Evolutionary conservation across 805 yeast genomes (phyloP).

Genomic region (Yarrowia yakushimensis): DNA sequence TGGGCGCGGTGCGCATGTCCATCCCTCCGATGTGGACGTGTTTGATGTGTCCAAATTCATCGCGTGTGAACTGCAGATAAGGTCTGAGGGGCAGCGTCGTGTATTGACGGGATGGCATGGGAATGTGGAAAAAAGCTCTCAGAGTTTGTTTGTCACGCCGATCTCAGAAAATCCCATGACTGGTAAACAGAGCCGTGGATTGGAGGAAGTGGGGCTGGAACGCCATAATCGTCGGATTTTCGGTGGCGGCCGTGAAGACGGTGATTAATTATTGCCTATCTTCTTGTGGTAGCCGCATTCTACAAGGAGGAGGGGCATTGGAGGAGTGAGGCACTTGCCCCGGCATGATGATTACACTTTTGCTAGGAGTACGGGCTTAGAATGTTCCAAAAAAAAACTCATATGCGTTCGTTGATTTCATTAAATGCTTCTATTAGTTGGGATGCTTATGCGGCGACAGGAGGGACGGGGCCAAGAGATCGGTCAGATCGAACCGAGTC

Average conservation of each 20-base stretch:
- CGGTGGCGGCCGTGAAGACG: background rate
- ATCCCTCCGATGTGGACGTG: background rate
- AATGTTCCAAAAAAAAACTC: constrained; percentile 6
- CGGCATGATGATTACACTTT: background rate
- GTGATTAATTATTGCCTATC: background rate
- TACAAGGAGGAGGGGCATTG: background rate
- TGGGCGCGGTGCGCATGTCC: background rate
- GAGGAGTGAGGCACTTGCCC: background rate
- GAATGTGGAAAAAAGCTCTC: background rate
- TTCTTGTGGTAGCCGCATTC: background rate
- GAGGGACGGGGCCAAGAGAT: constrained; percentile 5
- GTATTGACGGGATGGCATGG: constrained; percentile 10
- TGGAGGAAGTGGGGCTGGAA: background rate
- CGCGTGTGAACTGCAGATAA: background rate
- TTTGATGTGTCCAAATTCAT: background rate
- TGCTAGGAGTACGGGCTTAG: background rate
- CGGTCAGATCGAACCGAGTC: background rate
- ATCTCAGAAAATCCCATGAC: background rate
- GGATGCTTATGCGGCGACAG: constrained; percentile 22
- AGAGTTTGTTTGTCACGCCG: constrained; percentile 1
- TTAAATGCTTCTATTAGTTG: constrained; percentile 20
- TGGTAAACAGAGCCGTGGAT: background rate
- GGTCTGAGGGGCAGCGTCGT: background rate
- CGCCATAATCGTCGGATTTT: background rate
- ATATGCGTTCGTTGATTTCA: constrained; percentile 17